Evolutionary conservation across 1,284 basidiomycete genomes (phyloP).

Genomic region (Sanghuangporus sanghuang): DNA sequence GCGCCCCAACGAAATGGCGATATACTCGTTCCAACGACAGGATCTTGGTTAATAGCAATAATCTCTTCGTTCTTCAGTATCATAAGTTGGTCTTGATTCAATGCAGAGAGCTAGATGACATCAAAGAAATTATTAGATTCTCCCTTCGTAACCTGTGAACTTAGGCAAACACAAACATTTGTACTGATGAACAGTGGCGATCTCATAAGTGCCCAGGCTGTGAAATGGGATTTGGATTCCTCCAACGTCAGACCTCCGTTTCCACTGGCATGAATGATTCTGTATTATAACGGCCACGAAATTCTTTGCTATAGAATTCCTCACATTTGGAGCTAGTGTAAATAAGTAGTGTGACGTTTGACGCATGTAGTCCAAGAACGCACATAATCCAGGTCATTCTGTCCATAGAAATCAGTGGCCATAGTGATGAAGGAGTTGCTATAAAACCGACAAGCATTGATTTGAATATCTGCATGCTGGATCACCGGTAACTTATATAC

Average conservation of each 20-base stretch:
- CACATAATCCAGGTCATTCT: constrained; percentile 59
- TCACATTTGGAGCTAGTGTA: constrained; percentile 47
- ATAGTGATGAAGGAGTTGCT: constrained; percentile 44
- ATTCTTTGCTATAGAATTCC: constrained; percentile 14
- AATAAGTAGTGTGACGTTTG: constrained; percentile 6
- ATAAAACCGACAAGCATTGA: constrained; percentile 2
- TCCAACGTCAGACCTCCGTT: constrained; percentile 53
- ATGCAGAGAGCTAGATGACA: constrained; percentile 40
- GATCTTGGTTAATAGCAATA: constrained; percentile 65
- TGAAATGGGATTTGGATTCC: constrained; percentile 59
- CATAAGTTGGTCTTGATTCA: constrained; percentile 42
- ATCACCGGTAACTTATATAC: neutral
- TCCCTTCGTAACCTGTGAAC: constrained; percentile 30
- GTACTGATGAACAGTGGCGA: constrained; percentile 48
- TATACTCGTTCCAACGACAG: constrained; percentile 52
- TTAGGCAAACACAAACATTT: constrained; percentile 25
- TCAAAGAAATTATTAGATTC: constrained; percentile 23
- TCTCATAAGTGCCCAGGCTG: constrained; percentile 61
- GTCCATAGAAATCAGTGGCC: constrained; percentile 55
- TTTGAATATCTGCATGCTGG: constrained; percentile 39
- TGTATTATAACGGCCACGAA: too few relatives aligned
- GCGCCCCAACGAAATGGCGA: constrained; percentile 66
- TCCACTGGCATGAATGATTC: constrained; percentile 33
- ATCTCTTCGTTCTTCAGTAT: constrained; percentile 61
- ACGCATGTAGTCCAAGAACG: constrained; percentile 17